phyloP scores from a whole-genome alignment of 2,329 filamentous ascomycete species.

The Penicillium nordicum region DNA sequence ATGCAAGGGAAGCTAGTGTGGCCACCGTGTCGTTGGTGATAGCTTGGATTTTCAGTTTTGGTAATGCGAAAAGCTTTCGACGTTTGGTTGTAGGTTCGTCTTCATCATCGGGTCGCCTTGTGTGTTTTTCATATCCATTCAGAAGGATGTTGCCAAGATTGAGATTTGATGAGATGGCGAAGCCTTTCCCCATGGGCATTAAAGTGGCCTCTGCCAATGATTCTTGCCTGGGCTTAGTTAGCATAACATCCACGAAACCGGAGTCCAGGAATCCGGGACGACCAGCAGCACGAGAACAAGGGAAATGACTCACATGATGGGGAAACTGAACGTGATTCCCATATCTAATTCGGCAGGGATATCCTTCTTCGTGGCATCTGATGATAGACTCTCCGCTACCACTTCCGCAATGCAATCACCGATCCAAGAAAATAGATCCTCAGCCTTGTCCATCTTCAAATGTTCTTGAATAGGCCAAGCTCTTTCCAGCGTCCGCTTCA shows the following conservation, averaged over 20 bases:
- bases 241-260: background rate
- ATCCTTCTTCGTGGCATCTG: conserved; percentile 37
- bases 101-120: conserved; percentile 38
- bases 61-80: conserved; percentile 51
- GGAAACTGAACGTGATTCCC: conserved; percentile 51
- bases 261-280: background rate
- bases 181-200: conserved; percentile 58
- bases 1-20: conserved; percentile 73
- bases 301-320: conserved; percentile 43
- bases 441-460: conserved; percentile 63
- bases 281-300: background rate
- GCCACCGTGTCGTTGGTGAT: conserved; percentile 81
- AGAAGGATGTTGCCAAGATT: conserved; percentile 54
- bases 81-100: conserved; percentile 45
- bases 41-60: conserved; percentile 66
- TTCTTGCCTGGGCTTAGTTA: conserved; percentile 44
- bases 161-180: conserved; percentile 54
- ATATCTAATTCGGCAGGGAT: conserved; percentile 47
- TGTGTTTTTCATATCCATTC: conserved; percentile 53
- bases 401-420: conserved; percentile 72
- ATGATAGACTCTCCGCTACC: conserved; percentile 53
- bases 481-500: conserved; percentile 47
- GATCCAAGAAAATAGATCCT: conserved; percentile 77
- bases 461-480: conserved; percentile 55
- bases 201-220: conserved; percentile 53